A percentile compares a stretch with the other conserved stretches of the same genome.
Evolutionary conservation across 306 rosid genomes (phyloP).

Genomic region (Comarum palustre): DNA sequence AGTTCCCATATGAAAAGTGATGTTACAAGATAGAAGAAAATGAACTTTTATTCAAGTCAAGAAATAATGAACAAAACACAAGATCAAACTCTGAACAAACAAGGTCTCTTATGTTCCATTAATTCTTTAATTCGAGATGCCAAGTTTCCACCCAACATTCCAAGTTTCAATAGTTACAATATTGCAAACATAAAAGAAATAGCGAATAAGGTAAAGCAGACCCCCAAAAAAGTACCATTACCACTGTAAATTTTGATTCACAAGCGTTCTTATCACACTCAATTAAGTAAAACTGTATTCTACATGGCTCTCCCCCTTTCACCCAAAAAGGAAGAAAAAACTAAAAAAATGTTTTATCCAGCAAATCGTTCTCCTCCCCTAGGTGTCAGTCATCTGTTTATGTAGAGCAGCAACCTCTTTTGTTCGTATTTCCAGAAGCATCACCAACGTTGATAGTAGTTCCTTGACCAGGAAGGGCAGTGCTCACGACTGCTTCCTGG

Average conservation of each 20-base stretch:
- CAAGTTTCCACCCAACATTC: slow-evolving; percentile 28
- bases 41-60: not conserved
- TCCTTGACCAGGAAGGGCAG: slow-evolving; percentile 80
- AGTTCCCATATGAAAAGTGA: not conserved
- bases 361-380: slow-evolving; percentile 27
- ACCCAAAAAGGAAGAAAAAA: slow-evolving; percentile 30
- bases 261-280: slow-evolving; percentile 52
- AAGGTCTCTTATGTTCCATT: slow-evolving; percentile 22
- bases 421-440: slow-evolving; percentile 47
- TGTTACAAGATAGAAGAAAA: not conserved
- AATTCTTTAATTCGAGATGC: slow-evolving; percentile 21
- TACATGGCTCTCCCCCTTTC: slow-evolving; percentile 56
- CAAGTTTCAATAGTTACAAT: slow-evolving; percentile 36
- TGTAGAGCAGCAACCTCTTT: slow-evolving; percentile 77
- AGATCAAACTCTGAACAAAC: slow-evolving; percentile 14
- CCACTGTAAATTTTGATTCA: slow-evolving; percentile 41
- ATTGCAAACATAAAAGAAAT: slow-evolving; percentile 39
- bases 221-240: slow-evolving; percentile 40
- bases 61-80: slow-evolving; percentile 5
- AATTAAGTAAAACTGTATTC: slow-evolving; percentile 53
- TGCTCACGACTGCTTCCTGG: slow-evolving; percentile 66
- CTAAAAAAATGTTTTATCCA: slow-evolving; percentile 31
- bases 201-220: slow-evolving; percentile 36
- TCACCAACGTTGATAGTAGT: slow-evolving; percentile 86
- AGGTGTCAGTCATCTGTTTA: slow-evolving; percentile 31